These are phyloP conservation scores for Balakata baccata DNA, from an alignment of 345 rosid genomes.

Conservation along the genomic window DNA sequence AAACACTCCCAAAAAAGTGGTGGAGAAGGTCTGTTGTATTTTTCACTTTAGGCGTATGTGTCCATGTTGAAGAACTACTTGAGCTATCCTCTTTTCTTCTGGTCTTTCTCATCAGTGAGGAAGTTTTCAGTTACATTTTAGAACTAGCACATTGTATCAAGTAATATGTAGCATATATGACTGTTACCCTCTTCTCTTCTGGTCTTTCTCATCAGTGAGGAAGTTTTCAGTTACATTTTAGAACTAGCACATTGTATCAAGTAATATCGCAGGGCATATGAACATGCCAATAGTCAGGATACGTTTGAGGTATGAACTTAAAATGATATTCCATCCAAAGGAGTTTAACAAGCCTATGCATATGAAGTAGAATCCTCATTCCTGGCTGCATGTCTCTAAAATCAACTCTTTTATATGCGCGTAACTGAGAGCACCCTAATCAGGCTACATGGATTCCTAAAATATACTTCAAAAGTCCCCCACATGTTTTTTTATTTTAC, in stretches of 20 bases:
- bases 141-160: background rate
- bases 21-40: slow-evolving; percentile 54
- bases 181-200: slow-evolving; percentile 11
- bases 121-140: slow-evolving; percentile 1
- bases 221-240: slow-evolving; percentile 1
- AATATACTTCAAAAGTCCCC: too few species aligned
- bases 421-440: background rate
- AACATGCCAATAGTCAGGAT: slow-evolving; percentile 30
- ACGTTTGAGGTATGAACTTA: slow-evolving; percentile 46
- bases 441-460: background rate
- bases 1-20: too few species aligned
- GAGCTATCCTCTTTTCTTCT: background rate
- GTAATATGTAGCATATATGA: background rate
- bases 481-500: too few species aligned
- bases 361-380: too few species aligned
- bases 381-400: background rate
- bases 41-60: background rate
- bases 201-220: background rate
- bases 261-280: slow-evolving; percentile 37
- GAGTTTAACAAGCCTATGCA: background rate
- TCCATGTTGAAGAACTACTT: background rate
- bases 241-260: background rate
- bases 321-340: background rate
- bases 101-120: background rate
- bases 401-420: background rate